Evolutionary conservation across 176 grass and related monocot species (phyloP).

Genomic region (Lolium multiflorum): DNA sequence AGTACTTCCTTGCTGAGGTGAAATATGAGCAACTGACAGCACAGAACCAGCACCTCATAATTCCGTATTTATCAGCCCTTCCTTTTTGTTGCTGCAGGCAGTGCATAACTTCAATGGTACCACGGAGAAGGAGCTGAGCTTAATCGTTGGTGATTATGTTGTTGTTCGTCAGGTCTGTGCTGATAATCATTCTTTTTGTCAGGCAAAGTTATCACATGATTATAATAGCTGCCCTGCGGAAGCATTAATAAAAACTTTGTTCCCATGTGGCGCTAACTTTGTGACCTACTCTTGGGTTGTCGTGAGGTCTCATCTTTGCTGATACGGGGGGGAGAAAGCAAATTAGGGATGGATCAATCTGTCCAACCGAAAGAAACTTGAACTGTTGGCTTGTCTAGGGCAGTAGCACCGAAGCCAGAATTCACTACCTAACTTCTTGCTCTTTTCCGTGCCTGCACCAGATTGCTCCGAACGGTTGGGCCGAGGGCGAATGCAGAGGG

Average conservation of each 20-base stretch:
- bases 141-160: slow-evolving; percentile 96
- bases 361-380: slow-evolving; percentile 1
- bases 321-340: slow-evolving; percentile 19
- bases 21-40: slow-evolving; percentile 35
- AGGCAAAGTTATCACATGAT: neutral
- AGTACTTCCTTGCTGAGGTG: slow-evolving; percentile 99
- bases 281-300: neutral
- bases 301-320: neutral
- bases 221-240: neutral
- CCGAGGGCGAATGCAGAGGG: slow-evolving; percentile 93
- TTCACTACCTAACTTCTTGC: slow-evolving; percentile 11
- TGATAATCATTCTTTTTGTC: slow-evolving; percentile 19
- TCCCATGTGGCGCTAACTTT: neutral
- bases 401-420: neutral
- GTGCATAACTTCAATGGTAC: slow-evolving; percentile 87
- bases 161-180: slow-evolving; percentile 87
- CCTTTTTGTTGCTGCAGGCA: slow-evolving; percentile 63
- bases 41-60: neutral
- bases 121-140: slow-evolving; percentile 86
- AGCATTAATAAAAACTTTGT: neutral
- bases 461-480: slow-evolving; percentile 84
- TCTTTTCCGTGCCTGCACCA: slow-evolving; percentile 36
- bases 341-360: slow-evolving; percentile 3
- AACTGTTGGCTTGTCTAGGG: neutral
- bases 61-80: slow-evolving; percentile 10